These are phyloP conservation scores for Cryptococcus maquisensis DNA, from an alignment of 1,284 basidiomycete genomes.

Conservation along the genomic window DNA sequence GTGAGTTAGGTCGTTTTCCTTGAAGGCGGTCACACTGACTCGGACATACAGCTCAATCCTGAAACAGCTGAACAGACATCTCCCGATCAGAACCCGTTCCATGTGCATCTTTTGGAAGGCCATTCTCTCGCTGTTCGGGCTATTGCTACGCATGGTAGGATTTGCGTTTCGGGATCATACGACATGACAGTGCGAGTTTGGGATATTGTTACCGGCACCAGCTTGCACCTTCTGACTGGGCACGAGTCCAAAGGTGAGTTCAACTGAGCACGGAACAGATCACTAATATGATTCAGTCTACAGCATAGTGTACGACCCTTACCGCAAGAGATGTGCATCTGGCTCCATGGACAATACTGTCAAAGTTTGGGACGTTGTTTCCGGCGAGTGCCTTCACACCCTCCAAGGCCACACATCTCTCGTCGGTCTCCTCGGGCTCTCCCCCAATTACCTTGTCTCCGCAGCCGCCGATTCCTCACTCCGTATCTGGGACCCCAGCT, in stretches of 20 bases:
- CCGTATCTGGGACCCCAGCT: slow-evolving; percentile 84
- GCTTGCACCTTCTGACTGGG: slow-evolving; percentile 72
- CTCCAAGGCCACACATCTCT: slow-evolving; percentile 82
- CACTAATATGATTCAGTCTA: slow-evolving; percentile 59
- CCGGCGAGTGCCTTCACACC: slow-evolving; percentile 71
- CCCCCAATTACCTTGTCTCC: slow-evolving; percentile 80
- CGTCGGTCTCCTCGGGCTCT: slow-evolving; percentile 80
- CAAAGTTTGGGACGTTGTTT: slow-evolving; percentile 81
- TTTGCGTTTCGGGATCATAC: slow-evolving; percentile 90
- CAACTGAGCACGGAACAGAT: neutral
- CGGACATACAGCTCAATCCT: neutral
- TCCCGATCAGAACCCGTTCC: slow-evolving; percentile 78
- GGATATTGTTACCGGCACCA: slow-evolving; percentile 85
- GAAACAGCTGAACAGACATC: slow-evolving; percentile 9
- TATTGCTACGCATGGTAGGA: slow-evolving; percentile 81
- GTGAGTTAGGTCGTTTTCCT: slow-evolving; percentile 5
- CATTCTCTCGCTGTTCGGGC: slow-evolving; percentile 88
- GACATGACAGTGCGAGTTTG: slow-evolving; percentile 89
- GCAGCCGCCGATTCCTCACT: slow-evolving; percentile 91
- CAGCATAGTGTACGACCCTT: slow-evolving; percentile 79
- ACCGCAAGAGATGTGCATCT: slow-evolving; percentile 80
- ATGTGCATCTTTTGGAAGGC: slow-evolving; percentile 74
- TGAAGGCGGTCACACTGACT: neutral
- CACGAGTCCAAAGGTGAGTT: slow-evolving; percentile 82
- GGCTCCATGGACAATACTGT: slow-evolving; percentile 96